A percentile compares a stretch with the other conserved stretches of the same genome.
phyloP scores from a whole-genome alignment of 768 basidiomycete species.

The Boletus rubescentipes region DNA sequence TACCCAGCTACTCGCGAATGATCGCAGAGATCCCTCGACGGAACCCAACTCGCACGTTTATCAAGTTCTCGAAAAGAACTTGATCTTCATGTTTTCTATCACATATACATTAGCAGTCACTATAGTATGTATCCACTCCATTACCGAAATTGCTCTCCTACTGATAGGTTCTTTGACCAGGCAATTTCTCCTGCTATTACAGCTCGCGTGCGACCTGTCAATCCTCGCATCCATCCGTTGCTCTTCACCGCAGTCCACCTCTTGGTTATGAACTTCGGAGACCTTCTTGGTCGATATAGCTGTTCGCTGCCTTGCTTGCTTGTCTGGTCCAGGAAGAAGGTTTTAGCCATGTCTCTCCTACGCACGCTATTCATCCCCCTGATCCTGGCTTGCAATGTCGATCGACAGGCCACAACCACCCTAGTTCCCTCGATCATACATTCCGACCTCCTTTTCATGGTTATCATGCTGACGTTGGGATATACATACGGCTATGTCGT shows the following conservation, averaged over 20 bases:
- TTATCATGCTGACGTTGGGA: conserved; percentile 68
- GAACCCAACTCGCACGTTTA: not conserved
- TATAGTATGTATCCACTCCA: not conserved
- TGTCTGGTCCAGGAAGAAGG: conserved; percentile 36
- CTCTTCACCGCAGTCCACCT: conserved; percentile 55
- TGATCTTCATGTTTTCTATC: not conserved
- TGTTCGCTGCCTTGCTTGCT: conserved; percentile 78
- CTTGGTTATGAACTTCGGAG: conserved; percentile 69
- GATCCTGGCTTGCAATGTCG: conserved; percentile 50
- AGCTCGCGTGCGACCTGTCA: not conserved
- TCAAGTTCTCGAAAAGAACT: not conserved
- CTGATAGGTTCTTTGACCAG: not conserved
- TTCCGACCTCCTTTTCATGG: conserved; percentile 74
- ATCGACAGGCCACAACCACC: conserved; percentile 38
- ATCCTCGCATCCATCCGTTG: not conserved
- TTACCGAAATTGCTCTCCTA: not conserved
- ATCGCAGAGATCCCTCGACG: not conserved
- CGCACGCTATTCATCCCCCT: conserved; percentile 2
- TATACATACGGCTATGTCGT: conserved; percentile 76
- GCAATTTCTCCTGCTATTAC: not conserved
- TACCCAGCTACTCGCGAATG: not conserved
- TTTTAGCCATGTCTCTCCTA: conserved; percentile 2
- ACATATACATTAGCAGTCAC: not conserved
- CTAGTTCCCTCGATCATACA: conserved; percentile 48
- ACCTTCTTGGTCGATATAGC: conserved; percentile 62